Evolutionary conservation across 495 filamentous ascomycete genomes (phyloP).

Genomic region (Paragyromitra xinjiangensis): DNA sequence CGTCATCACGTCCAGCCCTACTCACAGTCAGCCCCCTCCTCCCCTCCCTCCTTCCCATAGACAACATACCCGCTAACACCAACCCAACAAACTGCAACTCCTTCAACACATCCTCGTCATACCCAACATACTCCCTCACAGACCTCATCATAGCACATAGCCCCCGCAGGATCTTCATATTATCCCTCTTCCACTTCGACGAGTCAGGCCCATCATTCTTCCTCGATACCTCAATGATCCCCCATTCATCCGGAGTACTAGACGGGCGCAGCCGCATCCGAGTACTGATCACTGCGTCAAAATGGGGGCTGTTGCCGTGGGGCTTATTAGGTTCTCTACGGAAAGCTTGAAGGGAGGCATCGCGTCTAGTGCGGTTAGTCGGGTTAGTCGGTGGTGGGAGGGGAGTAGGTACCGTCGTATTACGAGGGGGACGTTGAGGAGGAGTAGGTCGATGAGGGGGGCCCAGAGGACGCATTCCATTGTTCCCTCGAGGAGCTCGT

Average conservation of each 20-base stretch:
- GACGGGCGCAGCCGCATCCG: constrained; percentile 13
- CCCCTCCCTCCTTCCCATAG: not conserved
- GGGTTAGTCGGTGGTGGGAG: not conserved
- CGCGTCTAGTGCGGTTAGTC: constrained; percentile 4
- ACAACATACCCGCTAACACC: constrained; percentile 23
- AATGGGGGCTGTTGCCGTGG: constrained; percentile 33
- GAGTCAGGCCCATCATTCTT: constrained; percentile 34
- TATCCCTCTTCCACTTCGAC: constrained; percentile 32
- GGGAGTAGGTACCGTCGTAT: constrained; percentile 26
- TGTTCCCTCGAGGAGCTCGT: constrained; percentile 34
- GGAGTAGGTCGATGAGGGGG: constrained; percentile 30
- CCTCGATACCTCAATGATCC: constrained; percentile 36
- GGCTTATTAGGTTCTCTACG: constrained; percentile 21
- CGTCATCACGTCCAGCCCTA: constrained; percentile 38
- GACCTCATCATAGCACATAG: constrained; percentile 33
- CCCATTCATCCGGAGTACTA: constrained; percentile 31
- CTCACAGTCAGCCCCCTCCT: not conserved
- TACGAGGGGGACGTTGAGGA: constrained; percentile 21
- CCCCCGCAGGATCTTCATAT: constrained; percentile 35
- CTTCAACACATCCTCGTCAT: constrained; percentile 26
- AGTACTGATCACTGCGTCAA: constrained; percentile 36
- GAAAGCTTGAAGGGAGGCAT: constrained; percentile 33
- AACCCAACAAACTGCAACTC: constrained; percentile 36
- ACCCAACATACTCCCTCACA: constrained; percentile 28
- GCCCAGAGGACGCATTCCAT: constrained; percentile 36